Percentiles rank a stretch among this genome's conserved stretches.
Conservation (phyloP, 2,329 filamentous ascomycete species). For the Fusarium sp. region DNA sequence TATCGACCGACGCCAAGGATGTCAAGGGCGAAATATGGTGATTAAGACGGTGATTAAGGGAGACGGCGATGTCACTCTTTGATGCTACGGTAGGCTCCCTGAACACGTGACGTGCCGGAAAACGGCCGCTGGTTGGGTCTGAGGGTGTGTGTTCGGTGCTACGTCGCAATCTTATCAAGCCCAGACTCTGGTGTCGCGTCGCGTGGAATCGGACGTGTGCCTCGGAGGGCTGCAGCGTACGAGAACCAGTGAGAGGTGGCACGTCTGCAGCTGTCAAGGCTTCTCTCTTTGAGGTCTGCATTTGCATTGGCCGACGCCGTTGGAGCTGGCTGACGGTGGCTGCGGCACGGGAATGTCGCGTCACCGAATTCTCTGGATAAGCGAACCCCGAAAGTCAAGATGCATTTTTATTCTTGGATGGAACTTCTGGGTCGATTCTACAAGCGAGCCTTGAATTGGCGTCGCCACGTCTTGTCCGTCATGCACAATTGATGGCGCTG, state of each 20-base stretch:
- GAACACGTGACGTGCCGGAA: not conserved
- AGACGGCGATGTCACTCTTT: not conserved
- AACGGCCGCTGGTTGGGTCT: not conserved
- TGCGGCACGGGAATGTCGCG: not conserved
- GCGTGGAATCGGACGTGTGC: not conserved
- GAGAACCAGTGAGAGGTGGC: not conserved
- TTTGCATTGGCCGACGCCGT: not conserved
- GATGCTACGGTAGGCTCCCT: not conserved
- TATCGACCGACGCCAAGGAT: not conserved
- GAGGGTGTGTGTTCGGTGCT: not conserved
- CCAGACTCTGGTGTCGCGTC: not conserved
- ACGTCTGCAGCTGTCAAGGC: not conserved
- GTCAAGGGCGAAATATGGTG: not conserved
- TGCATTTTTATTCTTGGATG: not conserved
- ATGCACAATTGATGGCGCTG: not conserved
- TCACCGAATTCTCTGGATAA: not conserved
- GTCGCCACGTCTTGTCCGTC: not conserved
- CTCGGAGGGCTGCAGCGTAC: not conserved
- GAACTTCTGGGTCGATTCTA: not conserved
- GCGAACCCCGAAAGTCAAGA: not conserved
- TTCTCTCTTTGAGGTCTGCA: not conserved
- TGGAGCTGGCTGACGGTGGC: constrained; percentile 2
- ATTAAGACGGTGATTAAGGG: not conserved
- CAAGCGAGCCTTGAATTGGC: not conserved
- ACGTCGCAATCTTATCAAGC: not conserved